Percentiles rank a stretch among this genome's conserved stretches.
Evolutionary conservation across 768 basidiomycete species (phyloP).

Genomic region (Bullera alba): DNA sequence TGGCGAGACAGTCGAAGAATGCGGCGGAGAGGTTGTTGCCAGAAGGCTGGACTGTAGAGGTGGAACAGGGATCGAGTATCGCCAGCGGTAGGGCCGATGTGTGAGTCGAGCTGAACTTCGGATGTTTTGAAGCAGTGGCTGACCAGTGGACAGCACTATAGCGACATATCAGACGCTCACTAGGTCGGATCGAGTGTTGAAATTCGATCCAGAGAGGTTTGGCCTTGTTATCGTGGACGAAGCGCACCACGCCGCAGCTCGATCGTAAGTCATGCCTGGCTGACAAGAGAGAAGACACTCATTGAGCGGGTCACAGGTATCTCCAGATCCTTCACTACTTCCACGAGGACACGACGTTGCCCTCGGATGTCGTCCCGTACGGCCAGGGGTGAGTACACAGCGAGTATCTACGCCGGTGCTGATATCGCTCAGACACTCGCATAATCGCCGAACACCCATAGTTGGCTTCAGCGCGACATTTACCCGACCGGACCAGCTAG

Average conservation of each 20-base stretch:
- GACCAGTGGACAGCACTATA: conserved; percentile 28
- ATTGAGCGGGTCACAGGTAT: conserved; percentile 56
- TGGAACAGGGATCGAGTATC: conserved; percentile 74
- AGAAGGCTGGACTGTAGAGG: conserved; percentile 73
- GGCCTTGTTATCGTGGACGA: conserved; percentile 84
- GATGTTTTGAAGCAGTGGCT: conserved; percentile 11
- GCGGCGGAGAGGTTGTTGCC: conserved; percentile 59
- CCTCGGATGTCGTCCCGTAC: too few species aligned
- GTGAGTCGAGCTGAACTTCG: conserved; percentile 50
- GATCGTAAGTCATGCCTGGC: conserved; percentile 57
- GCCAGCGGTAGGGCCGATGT: conserved; percentile 79
- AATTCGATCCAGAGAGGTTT: conserved; percentile 62
- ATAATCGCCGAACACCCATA: conserved; percentile 52
- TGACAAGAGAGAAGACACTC: too few species aligned
- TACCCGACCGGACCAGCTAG: conserved; percentile 80
- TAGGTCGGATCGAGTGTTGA: conserved; percentile 58
- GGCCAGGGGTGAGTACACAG: too few species aligned
- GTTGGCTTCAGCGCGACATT: conserved; percentile 95
- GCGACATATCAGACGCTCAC: conserved; percentile 58
- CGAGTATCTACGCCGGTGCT: not conserved
- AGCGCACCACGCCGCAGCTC: conserved; percentile 90
- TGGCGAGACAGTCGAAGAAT: conserved; percentile 75
- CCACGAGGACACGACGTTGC: conserved; percentile 52
- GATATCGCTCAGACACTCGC: not conserved
- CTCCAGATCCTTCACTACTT: conserved; percentile 78